phyloP scores from a whole-genome alignment of 2,329 filamentous ascomycete species.

The Podosphaera fusca region DNA sequence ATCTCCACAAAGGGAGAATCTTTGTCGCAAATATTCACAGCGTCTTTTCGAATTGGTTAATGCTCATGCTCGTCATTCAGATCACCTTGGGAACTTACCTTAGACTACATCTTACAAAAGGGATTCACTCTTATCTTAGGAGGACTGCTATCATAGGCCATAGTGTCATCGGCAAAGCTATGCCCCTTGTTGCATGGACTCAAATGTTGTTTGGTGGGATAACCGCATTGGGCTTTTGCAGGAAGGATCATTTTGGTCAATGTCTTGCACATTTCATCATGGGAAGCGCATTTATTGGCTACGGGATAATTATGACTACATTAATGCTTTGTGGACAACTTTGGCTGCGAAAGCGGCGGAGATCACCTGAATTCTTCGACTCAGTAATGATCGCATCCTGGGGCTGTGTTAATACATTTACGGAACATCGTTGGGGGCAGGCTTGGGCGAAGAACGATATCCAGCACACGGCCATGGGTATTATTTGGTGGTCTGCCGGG shows the following conservation, averaged over 20 bases:
- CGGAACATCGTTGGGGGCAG: slow-evolving; percentile 81
- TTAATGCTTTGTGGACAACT: slow-evolving; percentile 69
- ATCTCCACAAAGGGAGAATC: slow-evolving; percentile 70
- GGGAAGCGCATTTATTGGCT: slow-evolving; percentile 88
- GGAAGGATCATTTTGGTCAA: slow-evolving; percentile 73
- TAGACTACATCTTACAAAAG: slow-evolving; percentile 68
- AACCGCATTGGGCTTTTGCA: slow-evolving; percentile 76
- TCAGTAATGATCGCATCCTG: slow-evolving; percentile 74
- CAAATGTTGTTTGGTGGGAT: slow-evolving; percentile 96
- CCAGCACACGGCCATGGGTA: slow-evolving; percentile 98
- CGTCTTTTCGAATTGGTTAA: slow-evolving; percentile 56
- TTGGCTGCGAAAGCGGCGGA: slow-evolving; percentile 61
- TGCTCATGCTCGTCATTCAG: slow-evolving; percentile 57
- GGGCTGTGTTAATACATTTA: slow-evolving; percentile 97
- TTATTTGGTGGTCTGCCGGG: slow-evolving; percentile 93
- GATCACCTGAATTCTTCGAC: slow-evolving; percentile 94
- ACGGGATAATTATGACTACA: slow-evolving; percentile 71
- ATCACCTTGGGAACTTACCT: slow-evolving; percentile 67
- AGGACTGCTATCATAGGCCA: slow-evolving; percentile 49
- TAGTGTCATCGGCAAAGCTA: slow-evolving; percentile 60
- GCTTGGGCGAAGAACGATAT: slow-evolving; percentile 84
- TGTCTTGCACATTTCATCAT: slow-evolving; percentile 96
- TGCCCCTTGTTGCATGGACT: slow-evolving; percentile 71
- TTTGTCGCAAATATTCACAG: slow-evolving; percentile 66
- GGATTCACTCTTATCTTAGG: slow-evolving; percentile 58